Base-by-base conservation (phyloP, 2,329 filamentous ascomycete species). In the Nothopassalora personata region DNA sequence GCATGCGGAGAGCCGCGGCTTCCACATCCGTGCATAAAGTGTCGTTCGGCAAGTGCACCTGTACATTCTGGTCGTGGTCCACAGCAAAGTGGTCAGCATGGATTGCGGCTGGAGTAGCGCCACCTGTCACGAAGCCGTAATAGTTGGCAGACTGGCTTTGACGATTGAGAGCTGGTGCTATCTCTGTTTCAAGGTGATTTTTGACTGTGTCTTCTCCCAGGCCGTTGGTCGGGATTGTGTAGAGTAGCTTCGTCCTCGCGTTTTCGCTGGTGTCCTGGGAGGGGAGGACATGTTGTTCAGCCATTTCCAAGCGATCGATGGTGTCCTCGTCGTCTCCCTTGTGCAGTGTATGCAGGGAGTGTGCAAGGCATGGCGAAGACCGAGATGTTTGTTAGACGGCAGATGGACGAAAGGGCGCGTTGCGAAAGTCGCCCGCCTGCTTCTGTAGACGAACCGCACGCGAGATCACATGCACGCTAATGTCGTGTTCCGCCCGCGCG, bases 71-170 rank as follows among this genome's bases (percentile, higher is more conserved):
- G 71, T 97, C 92, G 61, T 87, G 83, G 8, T 84, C 82, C 5
- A 86, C 86, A 61, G 93, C 91, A n/a, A 96, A 75, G 64, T 91
- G 88, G 72, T 97, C 93, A 1, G 91, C 92, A 56, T 90, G 83
- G 66, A 88, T 82, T 33, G 91, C 91, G 27, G 91, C 85, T 5
- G 91, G 90, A 0, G 92, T 89, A 7, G 82, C 80, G 13, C 90
- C 89, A 48, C 93, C 93, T 0, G 87, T 96, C 5, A 97, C 88
- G 72, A 97, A 96, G 60, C 91, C 92, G 72, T 90, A 95, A 79
- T 95, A 96, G 56, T 85, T 84, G 10, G 84, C 74, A 47, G 82
- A 85, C 46, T 82, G 80, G 64, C 84, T 86, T 68, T 57, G 59
- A 23, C 80, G 82, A 66, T 87, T 91, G 60, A 94, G 81, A 1